phyloP scores from a whole-genome alignment of 768 basidiomycete genomes.

The Zangia roseola region DNA sequence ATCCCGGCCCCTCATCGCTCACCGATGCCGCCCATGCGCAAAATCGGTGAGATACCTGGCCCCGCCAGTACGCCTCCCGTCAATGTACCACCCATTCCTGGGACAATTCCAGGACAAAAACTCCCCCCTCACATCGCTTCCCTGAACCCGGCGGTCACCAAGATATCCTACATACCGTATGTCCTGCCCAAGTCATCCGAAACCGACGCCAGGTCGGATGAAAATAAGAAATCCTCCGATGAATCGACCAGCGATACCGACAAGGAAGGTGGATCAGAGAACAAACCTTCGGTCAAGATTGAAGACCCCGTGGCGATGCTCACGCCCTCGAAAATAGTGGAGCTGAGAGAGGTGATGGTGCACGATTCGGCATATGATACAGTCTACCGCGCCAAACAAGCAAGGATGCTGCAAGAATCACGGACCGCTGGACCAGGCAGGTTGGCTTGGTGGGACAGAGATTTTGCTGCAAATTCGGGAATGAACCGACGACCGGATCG shows the following conservation, averaged over 20 bases:
- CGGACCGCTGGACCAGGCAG: slow-evolving; percentile 41
- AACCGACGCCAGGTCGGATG: slow-evolving; percentile 15
- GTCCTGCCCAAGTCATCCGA: slow-evolving; percentile 17
- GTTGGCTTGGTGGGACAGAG: slow-evolving; percentile 66
- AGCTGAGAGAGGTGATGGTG: slow-evolving; percentile 37
- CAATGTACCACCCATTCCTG: slow-evolving; percentile 24
- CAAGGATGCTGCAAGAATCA: slow-evolving; percentile 51
- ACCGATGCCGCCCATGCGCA: slow-evolving; percentile 21
- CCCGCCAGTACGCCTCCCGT: slow-evolving; percentile 11
- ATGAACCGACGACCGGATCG: slow-evolving; percentile 30
- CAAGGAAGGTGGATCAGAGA: slow-evolving; percentile 19
- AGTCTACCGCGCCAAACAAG: slow-evolving; percentile 47
- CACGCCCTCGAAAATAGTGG: slow-evolving; percentile 30
- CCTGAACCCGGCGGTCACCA: slow-evolving; percentile 33
- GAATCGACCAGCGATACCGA: slow-evolving; percentile 11
- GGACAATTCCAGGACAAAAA: slow-evolving; percentile 28
- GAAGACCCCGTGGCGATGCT: slow-evolving; percentile 30
- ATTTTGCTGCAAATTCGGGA: slow-evolving; percentile 35
- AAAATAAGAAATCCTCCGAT: slow-evolving; percentile 24
- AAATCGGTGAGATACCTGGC: slow-evolving; percentile 18
- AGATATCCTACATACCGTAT: slow-evolving; percentile 29
- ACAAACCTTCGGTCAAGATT: slow-evolving; percentile 11
- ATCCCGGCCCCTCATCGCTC: slow-evolving; percentile 20
- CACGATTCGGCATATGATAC: slow-evolving; percentile 48
- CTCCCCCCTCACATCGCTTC: slow-evolving; percentile 33